A percentile compares a stretch with the other conserved stretches of the same genome.
phyloP scores from a whole-genome alignment of 495 filamentous ascomycete genomes.

The Cudoniella acicularis region DNA sequence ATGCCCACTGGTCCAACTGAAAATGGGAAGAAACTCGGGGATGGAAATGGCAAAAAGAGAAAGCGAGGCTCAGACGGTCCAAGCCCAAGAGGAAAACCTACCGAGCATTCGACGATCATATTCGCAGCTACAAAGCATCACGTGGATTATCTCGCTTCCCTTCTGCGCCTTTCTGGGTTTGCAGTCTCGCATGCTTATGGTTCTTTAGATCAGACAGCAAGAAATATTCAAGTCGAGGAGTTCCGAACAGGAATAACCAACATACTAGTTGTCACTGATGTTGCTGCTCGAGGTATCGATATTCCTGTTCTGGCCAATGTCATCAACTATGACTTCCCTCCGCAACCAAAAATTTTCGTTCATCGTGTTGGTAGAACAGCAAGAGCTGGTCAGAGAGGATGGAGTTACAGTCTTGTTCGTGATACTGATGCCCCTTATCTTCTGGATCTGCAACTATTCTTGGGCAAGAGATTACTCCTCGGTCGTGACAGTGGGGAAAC shows the following conservation, averaged over 20 bases:
- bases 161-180: slow-evolving; percentile 74
- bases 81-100: slow-evolving; percentile 54
- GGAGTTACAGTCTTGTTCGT: slow-evolving; percentile 89
- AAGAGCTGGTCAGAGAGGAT: slow-evolving; percentile 84
- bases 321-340: slow-evolving; percentile 97
- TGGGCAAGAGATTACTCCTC: slow-evolving; percentile 72
- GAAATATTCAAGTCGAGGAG: slow-evolving; percentile 83
- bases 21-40: slow-evolving; percentile 38
- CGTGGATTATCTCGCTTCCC: slow-evolving; percentile 83
- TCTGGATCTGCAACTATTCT: slow-evolving; percentile 91
- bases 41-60: slow-evolving; percentile 61
- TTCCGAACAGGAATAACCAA: slow-evolving; percentile 82
- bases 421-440: slow-evolving; percentile 86
- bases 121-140: slow-evolving; percentile 96
- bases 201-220: slow-evolving; percentile 85
- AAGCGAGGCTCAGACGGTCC: slow-evolving; percentile 55
- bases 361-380: slow-evolving; percentile 95
- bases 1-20: slow-evolving; percentile 77
- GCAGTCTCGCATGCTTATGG: slow-evolving; percentile 91
- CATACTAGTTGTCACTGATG: slow-evolving; percentile 95
- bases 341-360: slow-evolving; percentile 94
- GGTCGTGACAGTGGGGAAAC: slow-evolving; percentile 51
- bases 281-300: slow-evolving; percentile 96
- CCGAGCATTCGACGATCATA: slow-evolving; percentile 82
- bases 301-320: slow-evolving; percentile 94